These are phyloP conservation scores for Coniochaeta sp. DNA, from an alignment of 2,329 filamentous ascomycete species.

Conservation along the genomic window DNA sequence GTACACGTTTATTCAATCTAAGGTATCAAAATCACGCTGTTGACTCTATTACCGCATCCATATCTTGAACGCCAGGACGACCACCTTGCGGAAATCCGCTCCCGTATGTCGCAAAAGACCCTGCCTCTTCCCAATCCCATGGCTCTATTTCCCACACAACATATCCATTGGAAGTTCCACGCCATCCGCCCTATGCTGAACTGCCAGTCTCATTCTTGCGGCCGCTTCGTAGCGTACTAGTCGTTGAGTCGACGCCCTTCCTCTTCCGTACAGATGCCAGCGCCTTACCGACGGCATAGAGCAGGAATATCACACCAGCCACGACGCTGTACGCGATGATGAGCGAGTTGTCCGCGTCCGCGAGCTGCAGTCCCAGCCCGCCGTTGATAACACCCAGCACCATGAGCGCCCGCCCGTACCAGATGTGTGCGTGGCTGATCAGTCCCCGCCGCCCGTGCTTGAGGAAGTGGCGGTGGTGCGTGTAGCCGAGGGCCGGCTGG, in stretches of 20 bases:
- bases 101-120: not conserved
- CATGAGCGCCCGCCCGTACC: constrained; percentile 53
- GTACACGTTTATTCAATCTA: no score
- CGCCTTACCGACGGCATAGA: constrained; percentile 33
- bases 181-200: not conserved
- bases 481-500: constrained; percentile 49
- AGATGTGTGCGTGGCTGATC: constrained; percentile 52
- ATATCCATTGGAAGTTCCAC: not conserved
- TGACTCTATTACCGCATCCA: not conserved
- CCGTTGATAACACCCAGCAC: constrained; percentile 55
- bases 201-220: not conserved
- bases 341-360: constrained; percentile 29
- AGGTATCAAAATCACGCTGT: no score
- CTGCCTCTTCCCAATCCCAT: not conserved
- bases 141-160: not conserved
- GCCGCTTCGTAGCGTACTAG: not conserved
- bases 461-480: constrained; percentile 50
- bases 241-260: not conserved
- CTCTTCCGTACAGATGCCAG: constrained; percentile 1
- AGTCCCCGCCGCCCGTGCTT: constrained; percentile 37
- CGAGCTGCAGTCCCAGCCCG: constrained; percentile 50
- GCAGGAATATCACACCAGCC: constrained; percentile 37
- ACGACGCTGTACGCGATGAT: constrained; percentile 50
- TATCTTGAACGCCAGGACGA: not conserved
- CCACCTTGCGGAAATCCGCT: not conserved